Conservation (phyloP, 164 flowering plant species). For the Aristolochia fimbriata region DNA sequence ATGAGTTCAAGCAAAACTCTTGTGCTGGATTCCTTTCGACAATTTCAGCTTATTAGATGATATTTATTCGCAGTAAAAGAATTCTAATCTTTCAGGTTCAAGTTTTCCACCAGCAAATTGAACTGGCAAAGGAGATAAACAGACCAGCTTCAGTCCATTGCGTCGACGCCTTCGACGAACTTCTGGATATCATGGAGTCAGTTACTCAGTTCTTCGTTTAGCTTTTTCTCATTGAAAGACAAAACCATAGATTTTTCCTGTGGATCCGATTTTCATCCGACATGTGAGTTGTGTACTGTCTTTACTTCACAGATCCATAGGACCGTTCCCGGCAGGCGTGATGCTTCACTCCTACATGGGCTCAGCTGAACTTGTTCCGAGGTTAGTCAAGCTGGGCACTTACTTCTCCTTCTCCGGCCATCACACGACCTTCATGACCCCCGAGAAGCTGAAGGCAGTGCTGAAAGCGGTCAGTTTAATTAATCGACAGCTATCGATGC, state of each 20-base stretch:
- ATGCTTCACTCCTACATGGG: background rate
- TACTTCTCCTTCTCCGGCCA: slow-evolving; percentile 1
- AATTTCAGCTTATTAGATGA: no score
- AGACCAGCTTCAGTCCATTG: background rate
- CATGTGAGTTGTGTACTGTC: background rate
- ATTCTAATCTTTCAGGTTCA: background rate
- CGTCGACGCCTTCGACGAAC: background rate
- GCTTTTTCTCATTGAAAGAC: background rate
- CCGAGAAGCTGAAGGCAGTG: background rate
- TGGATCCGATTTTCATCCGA: background rate
- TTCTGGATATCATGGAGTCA: background rate
- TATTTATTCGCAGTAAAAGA: no score
- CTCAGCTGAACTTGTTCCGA: background rate
- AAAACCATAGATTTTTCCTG: background rate
- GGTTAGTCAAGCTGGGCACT: background rate
- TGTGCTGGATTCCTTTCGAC: no score
- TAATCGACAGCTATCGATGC: background rate
- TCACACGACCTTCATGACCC: background rate
- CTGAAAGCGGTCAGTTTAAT: background rate
- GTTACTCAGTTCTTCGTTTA: background rate
- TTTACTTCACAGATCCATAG: background rate
- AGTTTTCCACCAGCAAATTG: background rate
- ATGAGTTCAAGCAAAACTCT: no score
- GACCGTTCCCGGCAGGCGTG: background rate
- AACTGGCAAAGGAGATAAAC: background rate